Conservation (phyloP, 257 asterid species). For the Euphrasia confusa region DNA sequence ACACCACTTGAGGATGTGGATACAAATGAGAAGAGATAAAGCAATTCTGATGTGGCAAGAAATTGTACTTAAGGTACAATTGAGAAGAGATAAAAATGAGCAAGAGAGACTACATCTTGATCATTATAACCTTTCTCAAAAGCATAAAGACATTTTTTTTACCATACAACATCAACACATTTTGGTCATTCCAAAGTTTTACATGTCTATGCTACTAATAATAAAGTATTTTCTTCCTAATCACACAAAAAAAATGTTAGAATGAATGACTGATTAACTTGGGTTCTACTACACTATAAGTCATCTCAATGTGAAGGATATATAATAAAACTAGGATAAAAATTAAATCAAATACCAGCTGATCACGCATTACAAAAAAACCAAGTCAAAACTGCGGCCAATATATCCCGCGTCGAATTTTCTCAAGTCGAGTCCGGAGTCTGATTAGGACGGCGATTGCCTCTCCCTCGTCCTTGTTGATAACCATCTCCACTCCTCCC, state of each 20-base stretch:
- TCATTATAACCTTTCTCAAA: too few species aligned
- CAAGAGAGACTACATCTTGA: too few species aligned
- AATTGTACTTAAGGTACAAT: too few species aligned
- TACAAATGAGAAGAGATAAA: too few species aligned
- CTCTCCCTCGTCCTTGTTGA: constrained; percentile 25
- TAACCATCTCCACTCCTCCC: constrained; percentile 35
- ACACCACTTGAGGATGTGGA: too few species aligned
- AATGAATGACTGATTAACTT: not conserved
- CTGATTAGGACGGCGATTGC: not conserved
- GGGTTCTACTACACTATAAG: not conserved
- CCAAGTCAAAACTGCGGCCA: not conserved
- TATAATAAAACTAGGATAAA: not conserved
- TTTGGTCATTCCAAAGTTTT: not conserved
- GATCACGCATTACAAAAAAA: not conserved
- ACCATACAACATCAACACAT: too few species aligned
- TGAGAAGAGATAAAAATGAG: too few species aligned
- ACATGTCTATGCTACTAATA: not conserved
- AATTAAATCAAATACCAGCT: not conserved
- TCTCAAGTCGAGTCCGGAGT: not conserved
- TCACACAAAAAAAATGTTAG: not conserved
- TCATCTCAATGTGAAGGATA: not conserved
- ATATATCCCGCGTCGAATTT: not conserved
- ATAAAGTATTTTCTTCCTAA: not conserved
- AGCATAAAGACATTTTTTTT: too few species aligned
- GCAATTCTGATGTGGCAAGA: too few species aligned